Evolutionary conservation across 768 basidiomycete species (phyloP), one percentile per base, ranked within the genome.

Genomic region (Lanmaoa pseudosensibilis): DNA sequence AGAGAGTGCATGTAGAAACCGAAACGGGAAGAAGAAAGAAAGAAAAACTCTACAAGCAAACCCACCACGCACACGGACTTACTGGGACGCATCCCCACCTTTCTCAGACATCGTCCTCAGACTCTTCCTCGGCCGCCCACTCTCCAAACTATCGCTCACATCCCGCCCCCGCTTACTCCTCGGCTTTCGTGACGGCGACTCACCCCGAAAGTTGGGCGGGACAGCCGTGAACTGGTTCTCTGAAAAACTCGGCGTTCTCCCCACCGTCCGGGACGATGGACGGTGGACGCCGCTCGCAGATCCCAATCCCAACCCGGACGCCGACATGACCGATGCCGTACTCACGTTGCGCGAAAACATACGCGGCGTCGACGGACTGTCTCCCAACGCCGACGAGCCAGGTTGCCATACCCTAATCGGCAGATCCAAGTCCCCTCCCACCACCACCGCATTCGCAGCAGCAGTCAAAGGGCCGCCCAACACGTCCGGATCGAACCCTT

Each of bases 171-270:
- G 62, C 54, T 71, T 71, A 18, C 57, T 64, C 56, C 32, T 65
- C 18, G 71, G 61, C 57, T 56, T 71, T 3, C 71, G 63, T 18
- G 71, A 47, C 19, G 70, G 70, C 18, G 70, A 71, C 53, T 61
- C 62, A 0, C 61, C 61, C 19, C 72, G 56, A 43, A 67, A 80
- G 30, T 67, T 61, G 15, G 69, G 66, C 1, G 77, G 65, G 6
- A 84, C 80, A 0, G 78, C 77, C 33, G 76, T 82, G 33, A 84
- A 84, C 47, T 66, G 66, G 56, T 82, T 83, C 50, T 78, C 59
- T 2, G 58, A 69, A 48, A 62, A 73, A 60, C 56, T 73, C 50
- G 63, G 66, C 52, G 62, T 75, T 69, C 46, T 62, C 2, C 38
- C 63, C 57, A 54, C 23, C 65, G 61, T 2, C 62, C 75, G 56